Base-by-base conservation (phyloP, 1,139 yeast species). In the Saccharomyces hybrid region DNA sequence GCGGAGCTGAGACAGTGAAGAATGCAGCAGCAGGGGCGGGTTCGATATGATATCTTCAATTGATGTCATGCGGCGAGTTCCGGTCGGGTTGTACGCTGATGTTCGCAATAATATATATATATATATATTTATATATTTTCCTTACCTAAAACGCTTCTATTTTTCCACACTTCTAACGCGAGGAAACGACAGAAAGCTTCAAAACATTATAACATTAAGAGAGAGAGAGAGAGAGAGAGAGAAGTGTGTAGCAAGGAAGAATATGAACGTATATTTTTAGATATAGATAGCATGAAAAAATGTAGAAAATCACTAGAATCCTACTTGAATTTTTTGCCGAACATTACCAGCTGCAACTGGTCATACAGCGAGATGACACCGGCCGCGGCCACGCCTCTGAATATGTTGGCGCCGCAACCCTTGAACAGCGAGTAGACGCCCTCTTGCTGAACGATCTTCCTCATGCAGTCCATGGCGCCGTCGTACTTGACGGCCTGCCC, bases 331-430 rank as follows among this genome's bases (percentile, higher is more conserved):
- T 83, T 83, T 83, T 83, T 82, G 72, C 89, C 88, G 73, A 84
- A 82, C 65, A 84, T 62, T 76, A 84, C 76, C 75, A 82, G 70
- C 78, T 84, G 89, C 76, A 84, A 77, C 77, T 84, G 85, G 76
- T 84, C 89, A 81, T 84, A 84, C 76, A 84, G 72, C 71, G 90
- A 84, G 73, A 84, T 82, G 65, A 84, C 91, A 82, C 88, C 89
- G 71, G 90, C 90, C 75, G 88, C 88, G 74, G 90, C 91, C 69
- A 85, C 88, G 81, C 89, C 89, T 80, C 90, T 84, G 76, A 85
- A 80, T 76, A 85, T 84, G 85, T 85, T 85, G 71, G 90, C 90
- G 77, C 87, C 90, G 75, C 88, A 84, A 74, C 91, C 91, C 81
- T 83, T 84, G 86, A 85, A 85, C 74, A 85, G 77, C 65, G 90